Base-by-base conservation (phyloP, 2,329 filamentous ascomycete genomes). In the Immersiporthe knoxdaviesiana region DNA sequence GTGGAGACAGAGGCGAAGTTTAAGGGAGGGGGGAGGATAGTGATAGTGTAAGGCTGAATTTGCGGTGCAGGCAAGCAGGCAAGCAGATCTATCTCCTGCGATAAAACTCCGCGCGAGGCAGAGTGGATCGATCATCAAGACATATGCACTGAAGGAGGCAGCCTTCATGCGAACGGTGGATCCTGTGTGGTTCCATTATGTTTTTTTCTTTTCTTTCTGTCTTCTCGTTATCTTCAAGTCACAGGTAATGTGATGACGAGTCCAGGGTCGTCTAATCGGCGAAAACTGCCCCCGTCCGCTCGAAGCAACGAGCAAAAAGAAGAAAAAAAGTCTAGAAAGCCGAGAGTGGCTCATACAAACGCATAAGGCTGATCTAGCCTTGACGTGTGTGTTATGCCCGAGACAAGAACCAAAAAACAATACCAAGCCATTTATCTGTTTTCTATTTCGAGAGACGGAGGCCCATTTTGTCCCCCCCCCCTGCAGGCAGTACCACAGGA, bases 401-500 rank as follows among this genome's bases (percentile, higher is more conserved):
- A 47, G 44, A 47, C 44, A 47, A 47, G 21, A 47, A 47, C 44
- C 44, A 47, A 47, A 47, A 5, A n/a, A n/a, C n/a, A n/a, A n/a
- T n/a, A n/a, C n/a, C n/a, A n/a, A n/a, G n/a, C n/a, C n/a, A n/a
- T n/a, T n/a, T n/a, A n/a, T n/a, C n/a, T n/a, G n/a, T n/a, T n/a
- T 47, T 47, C 44, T 56, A 56, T 56, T 56, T 56, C 5, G 24
- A 30, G 52, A 32, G 37, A 35, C 7, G 12, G 24, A 27, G 50
- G 6, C 24, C 50, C 50, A 47, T 47, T 37, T 7, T 37, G 16
- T n/a, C n/a, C n/a, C n/a, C n/a, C n/a, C n/a, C 30, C 56, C 32
- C 56, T 37, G 56, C 56, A 59, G 56, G 32, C 56, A 59, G 56
- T 32, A 32, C 56, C 56, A 59, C 56, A 32, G 54, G 54, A 35